Evolutionary conservation across 192 early-diverging fungal species (phyloP).

Genomic region (Podila clonocystis): DNA sequence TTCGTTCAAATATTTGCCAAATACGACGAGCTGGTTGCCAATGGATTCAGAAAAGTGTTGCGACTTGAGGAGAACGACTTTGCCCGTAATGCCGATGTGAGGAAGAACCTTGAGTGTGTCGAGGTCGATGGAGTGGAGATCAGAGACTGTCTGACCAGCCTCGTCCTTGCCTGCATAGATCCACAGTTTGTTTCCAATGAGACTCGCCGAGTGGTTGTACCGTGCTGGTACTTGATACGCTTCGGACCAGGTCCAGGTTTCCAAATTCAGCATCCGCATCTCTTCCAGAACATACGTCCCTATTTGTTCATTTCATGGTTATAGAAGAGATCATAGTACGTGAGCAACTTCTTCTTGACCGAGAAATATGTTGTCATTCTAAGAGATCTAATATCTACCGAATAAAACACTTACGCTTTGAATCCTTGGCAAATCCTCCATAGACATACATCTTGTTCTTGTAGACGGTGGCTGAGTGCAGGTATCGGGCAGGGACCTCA

Average conservation of each 20-base stretch:
- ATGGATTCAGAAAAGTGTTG: constrained; percentile 70
- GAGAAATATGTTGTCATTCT: background rate
- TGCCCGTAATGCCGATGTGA: constrained; percentile 49
- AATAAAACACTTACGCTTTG: constrained; percentile 55
- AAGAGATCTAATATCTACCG: too few species aligned
- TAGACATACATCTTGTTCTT: constrained; percentile 69
- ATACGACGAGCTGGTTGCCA: constrained; percentile 62
- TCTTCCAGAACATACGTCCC: constrained; percentile 62
- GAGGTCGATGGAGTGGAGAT: constrained; percentile 65
- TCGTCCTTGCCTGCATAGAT: constrained; percentile 69
- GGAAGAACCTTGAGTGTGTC: constrained; percentile 47
- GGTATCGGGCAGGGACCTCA: constrained; percentile 59
- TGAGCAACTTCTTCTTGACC: too few species aligned
- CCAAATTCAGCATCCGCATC: constrained; percentile 66
- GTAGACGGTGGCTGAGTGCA: constrained; percentile 68
- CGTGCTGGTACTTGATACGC: constrained; percentile 58
- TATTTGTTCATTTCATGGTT: background rate
- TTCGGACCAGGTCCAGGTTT: constrained; percentile 64
- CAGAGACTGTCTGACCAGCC: constrained; percentile 57
- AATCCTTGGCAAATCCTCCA: constrained; percentile 66
- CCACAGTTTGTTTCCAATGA: constrained; percentile 65
- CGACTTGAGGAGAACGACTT: constrained; percentile 62
- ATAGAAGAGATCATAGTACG: too few species aligned
- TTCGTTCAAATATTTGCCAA: constrained; percentile 58
- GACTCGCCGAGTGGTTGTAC: constrained; percentile 64